Evolutionary conservation across 1,284 basidiomycete species (phyloP).

Genomic region (Puccinia triticina): DNA sequence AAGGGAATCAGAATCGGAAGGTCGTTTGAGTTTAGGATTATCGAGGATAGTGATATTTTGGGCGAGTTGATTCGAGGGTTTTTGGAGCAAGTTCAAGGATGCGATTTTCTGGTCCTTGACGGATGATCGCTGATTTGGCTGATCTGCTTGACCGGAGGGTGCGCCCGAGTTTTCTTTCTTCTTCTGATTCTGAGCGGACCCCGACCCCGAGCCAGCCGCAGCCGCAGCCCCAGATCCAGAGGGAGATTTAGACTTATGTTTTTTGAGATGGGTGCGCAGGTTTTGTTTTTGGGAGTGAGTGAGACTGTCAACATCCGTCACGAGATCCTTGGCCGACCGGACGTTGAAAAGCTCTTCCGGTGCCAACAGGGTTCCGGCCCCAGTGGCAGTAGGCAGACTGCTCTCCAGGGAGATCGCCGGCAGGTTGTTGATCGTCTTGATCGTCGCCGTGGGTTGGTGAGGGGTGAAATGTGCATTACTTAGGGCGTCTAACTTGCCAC

Average conservation of each 20-base stretch:
- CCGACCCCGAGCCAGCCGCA: not conserved
- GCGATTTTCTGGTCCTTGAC: conserved; percentile 16
- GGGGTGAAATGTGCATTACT: conserved; percentile 95
- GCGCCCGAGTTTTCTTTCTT: not conserved
- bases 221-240: too few species aligned
- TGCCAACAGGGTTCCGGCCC: conserved; percentile 78
- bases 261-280: conserved; percentile 26
- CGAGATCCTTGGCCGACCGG: conserved; percentile 10
- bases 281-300: conserved; percentile 47
- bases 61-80: not conserved
- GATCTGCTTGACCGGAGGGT: not conserved
- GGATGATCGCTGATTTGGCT: not conserved
- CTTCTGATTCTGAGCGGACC: not conserved
- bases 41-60: conserved; percentile 7
- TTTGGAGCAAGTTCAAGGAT: not conserved
- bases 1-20: not conserved
- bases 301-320: conserved; percentile 9
- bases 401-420: conserved; percentile 86
- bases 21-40: not conserved
- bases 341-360: conserved; percentile 82
- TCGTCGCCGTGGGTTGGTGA: conserved; percentile 88
- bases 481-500: conserved; percentile 86
- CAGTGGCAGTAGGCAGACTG: conserved; percentile 79
- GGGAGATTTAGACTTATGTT: not conserved
- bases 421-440: conserved; percentile 82